Conservation (phyloP, 257 asterid species). For the Primulina eburnea region DNA sequence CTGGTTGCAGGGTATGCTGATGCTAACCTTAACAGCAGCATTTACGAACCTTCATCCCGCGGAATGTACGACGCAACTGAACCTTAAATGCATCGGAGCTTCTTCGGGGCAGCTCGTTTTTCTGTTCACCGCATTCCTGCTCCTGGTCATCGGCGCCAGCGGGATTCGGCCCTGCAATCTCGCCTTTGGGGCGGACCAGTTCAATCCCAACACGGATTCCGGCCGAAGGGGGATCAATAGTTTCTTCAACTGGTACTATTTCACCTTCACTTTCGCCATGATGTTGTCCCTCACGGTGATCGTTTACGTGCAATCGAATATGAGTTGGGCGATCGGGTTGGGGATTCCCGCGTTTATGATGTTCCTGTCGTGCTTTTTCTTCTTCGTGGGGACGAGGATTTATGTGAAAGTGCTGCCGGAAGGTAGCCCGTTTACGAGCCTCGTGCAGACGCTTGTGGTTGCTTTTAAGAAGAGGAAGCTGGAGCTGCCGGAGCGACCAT, state of each 20-base stretch:
- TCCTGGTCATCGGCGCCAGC: slow-evolving; percentile 43
- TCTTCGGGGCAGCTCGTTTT: slow-evolving; percentile 33
- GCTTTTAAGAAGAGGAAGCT: slow-evolving; percentile 44
- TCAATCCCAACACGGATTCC: slow-evolving; percentile 43
- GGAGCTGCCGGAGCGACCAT: slow-evolving; percentile 35
- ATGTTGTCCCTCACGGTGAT: slow-evolving; percentile 42
- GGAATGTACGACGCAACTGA: slow-evolving; percentile 24
- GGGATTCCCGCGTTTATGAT: slow-evolving; percentile 46
- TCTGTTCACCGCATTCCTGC: slow-evolving; percentile 25
- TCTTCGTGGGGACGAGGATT: slow-evolving; percentile 41
- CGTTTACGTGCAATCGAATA: slow-evolving; percentile 44
- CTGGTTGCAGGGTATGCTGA: slow-evolving; percentile 42
- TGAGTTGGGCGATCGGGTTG: slow-evolving; percentile 46
- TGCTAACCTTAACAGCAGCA: slow-evolving; percentile 47
- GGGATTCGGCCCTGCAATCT: slow-evolving; percentile 57
- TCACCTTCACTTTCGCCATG: slow-evolving; percentile 54
- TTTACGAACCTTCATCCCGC: slow-evolving; percentile 35
- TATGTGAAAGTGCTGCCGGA: slow-evolving; percentile 38
- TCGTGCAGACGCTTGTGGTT: slow-evolving; percentile 36
- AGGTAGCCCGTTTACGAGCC: slow-evolving; percentile 45
- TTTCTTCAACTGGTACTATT: slow-evolving; percentile 57
- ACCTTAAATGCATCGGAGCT: slow-evolving; percentile 25
- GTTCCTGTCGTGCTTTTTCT: slow-evolving; percentile 40
- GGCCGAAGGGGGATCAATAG: slow-evolving; percentile 44
- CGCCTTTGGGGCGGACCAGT: slow-evolving; percentile 57